Conservation (phyloP, 140 eudicot species). For the Bidens hawaiensis region DNA sequence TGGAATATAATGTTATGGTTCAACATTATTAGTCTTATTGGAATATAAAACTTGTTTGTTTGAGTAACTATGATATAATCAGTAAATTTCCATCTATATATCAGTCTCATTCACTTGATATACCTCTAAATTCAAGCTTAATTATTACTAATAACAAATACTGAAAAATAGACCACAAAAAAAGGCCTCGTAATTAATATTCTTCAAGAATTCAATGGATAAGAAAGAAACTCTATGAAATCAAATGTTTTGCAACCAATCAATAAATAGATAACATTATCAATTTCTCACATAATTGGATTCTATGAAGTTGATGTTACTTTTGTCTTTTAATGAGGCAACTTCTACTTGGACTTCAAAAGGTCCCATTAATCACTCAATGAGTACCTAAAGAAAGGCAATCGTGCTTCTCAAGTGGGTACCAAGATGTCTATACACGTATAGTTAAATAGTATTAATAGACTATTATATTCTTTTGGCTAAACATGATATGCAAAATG, state of each 20-base stretch:
- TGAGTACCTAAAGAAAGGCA: neutral
- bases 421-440: neutral
- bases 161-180: no score
- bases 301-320: neutral
- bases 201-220: no score
- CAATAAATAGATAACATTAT: neutral
- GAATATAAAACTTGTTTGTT: neutral
- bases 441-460: neutral
- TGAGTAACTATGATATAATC: neutral
- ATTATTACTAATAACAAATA: no score
- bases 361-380: neutral
- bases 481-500: neutral
- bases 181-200: no score
- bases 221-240: no score
- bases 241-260: no score
- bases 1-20: slow-evolving; percentile 40
- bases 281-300: neutral
- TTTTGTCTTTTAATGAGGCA: neutral
- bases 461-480: neutral
- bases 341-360: neutral
- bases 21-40: slow-evolving; percentile 33
- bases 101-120: neutral
- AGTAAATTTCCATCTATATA: neutral
- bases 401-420: neutral
- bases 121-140: no score